Percentiles rank a stretch among this genome's conserved stretches.
Conservation (phyloP, 768 basidiomycete species). For the Chalciporus chontae region DNA sequence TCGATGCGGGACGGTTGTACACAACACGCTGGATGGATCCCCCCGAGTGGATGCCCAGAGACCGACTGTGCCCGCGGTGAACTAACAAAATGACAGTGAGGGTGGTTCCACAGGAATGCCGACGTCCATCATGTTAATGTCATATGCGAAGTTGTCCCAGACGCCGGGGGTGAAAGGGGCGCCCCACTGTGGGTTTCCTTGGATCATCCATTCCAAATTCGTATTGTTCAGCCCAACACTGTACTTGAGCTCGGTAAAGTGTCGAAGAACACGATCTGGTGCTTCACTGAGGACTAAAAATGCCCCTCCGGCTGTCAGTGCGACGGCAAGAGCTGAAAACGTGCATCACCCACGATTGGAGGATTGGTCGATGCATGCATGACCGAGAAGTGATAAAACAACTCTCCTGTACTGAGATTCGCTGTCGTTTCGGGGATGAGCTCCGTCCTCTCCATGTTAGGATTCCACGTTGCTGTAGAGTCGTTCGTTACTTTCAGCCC, state of each 20-base stretch:
- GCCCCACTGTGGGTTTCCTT: constrained; percentile 46
- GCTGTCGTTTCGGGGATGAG: not conserved
- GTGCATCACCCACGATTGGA: constrained; percentile 41
- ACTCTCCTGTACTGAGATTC: constrained; percentile 54
- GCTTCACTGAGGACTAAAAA: constrained; percentile 36
- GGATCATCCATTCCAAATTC: constrained; percentile 52
- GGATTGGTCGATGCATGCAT: constrained; percentile 42
- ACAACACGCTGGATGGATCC: not conserved
- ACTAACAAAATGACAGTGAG: not conserved
- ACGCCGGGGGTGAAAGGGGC: constrained; percentile 46
- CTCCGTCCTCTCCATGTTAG: not conserved
- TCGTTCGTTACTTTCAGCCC: not conserved
- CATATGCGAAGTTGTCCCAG: not conserved
- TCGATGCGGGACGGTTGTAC: not conserved
- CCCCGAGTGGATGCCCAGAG: not conserved
- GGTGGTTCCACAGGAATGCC: not conserved
- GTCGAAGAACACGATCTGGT: constrained; percentile 61
- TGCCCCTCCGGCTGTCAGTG: not conserved
- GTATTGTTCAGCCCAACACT: constrained; percentile 48
- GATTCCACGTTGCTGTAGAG: not conserved
- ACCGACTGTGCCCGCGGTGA: not conserved
- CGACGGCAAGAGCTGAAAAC: not conserved
- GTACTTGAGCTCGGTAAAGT: constrained; percentile 64
- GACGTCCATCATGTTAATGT: not conserved
- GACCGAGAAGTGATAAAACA: constrained; percentile 64